Percentiles rank a stretch among this genome's conserved stretches.
Conservation (phyloP, 306 rosid genomes). For the cucumber (Cucumis sativus) region DNA sequence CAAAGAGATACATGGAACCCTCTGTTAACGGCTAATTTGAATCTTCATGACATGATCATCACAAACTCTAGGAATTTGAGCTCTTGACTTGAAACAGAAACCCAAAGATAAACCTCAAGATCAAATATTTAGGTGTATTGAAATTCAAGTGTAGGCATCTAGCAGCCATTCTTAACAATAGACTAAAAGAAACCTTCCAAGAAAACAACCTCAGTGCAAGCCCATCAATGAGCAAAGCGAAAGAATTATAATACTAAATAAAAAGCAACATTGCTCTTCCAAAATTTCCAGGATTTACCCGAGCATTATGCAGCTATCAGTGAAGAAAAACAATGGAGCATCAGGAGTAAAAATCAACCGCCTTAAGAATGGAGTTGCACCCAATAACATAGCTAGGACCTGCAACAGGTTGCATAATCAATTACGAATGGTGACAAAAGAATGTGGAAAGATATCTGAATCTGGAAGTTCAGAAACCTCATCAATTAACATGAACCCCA, state of each 20-base stretch:
- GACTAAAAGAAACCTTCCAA: not conserved
- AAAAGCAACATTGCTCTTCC: not conserved
- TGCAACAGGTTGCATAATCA: conserved; percentile 21
- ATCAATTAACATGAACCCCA: not conserved
- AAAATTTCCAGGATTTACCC: conserved; percentile 51
- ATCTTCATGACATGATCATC: not conserved
- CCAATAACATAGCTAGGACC: conserved; percentile 85
- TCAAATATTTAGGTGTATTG: not conserved
- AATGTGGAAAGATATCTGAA: not conserved
- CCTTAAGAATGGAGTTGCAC: conserved; percentile 66
- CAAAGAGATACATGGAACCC: not conserved
- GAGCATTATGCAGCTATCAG: conserved; percentile 94
- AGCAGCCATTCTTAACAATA: not conserved
- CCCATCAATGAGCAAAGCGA: not conserved
- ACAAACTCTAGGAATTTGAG: not conserved
- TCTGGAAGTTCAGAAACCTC: conserved; percentile 1
- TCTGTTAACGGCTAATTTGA: not conserved
- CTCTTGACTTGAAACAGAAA: conserved; percentile 4
- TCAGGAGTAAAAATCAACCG: conserved; percentile 53
- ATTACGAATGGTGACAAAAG: not conserved
- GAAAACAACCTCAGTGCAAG: not conserved
- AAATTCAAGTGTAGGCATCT: not conserved
- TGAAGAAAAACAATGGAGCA: conserved; percentile 88
- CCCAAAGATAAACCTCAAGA: not conserved
- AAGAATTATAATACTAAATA: not conserved